phyloP scores from a whole-genome alignment of 768 basidiomycete genomes.

The Pleurotus tuoliensis region DNA sequence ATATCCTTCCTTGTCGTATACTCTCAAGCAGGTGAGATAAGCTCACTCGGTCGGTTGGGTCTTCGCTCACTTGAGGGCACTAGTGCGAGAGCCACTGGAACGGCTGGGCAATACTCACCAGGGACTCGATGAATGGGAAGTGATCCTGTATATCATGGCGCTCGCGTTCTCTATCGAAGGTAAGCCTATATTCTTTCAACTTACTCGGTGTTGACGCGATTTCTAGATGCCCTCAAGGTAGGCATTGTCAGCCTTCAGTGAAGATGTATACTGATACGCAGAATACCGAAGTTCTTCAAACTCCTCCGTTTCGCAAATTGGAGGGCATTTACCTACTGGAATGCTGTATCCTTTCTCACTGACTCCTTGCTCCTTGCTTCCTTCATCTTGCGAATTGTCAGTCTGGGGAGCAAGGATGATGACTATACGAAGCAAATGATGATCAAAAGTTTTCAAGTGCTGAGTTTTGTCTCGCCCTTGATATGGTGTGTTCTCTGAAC shows the following conservation, averaged over 20 bases:
- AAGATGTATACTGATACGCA: neutral
- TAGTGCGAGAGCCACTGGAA: constrained; percentile 78
- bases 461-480: constrained; percentile 84
- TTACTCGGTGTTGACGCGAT: neutral
- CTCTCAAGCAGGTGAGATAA: constrained; percentile 67
- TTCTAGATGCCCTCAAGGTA: constrained; percentile 55
- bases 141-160: constrained; percentile 73
- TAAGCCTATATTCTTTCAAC: constrained; percentile 24
- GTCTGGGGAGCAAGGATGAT: constrained; percentile 35
- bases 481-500: constrained; percentile 60
- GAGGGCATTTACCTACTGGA: constrained; percentile 84
- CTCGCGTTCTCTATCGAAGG: constrained; percentile 80
- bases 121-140: constrained; percentile 77
- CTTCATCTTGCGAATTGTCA: constrained; percentile 66
- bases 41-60: constrained; percentile 9
- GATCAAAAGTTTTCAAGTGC: constrained; percentile 78
- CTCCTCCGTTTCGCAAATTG: constrained; percentile 73
- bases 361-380: constrained; percentile 70
- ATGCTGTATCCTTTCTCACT: constrained; percentile 63
- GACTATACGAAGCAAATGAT: constrained; percentile 35
- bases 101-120: constrained; percentile 50
- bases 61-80: neutral
- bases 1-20: constrained; percentile 74
- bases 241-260: neutral
- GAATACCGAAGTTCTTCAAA: constrained; percentile 51